Evolutionary conservation across 2,329 filamentous ascomycete species (phyloP).

Genomic region (Malbranchea cinnamomea): DNA sequence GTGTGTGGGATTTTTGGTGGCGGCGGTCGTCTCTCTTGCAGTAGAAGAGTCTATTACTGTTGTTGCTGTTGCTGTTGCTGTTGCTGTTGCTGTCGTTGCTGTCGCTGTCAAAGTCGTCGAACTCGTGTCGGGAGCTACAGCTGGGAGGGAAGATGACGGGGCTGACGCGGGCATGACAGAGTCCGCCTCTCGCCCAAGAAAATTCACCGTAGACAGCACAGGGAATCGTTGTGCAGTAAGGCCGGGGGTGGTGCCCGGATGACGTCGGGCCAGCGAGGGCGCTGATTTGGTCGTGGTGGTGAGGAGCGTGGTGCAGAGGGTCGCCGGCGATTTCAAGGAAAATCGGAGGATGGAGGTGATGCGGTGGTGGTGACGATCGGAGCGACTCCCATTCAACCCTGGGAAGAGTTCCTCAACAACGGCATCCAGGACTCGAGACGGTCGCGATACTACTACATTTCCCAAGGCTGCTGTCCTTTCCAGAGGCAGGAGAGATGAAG

Average conservation of each 20-base stretch:
- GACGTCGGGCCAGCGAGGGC: background rate
- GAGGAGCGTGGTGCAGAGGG: too few species aligned
- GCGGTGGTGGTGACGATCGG: constrained; percentile 1
- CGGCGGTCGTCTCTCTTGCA: background rate
- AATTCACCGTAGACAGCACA: background rate
- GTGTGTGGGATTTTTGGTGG: constrained; percentile 8
- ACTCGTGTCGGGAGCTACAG: constrained; percentile 2
- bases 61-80: constrained; percentile 5
- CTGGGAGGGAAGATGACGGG: constrained; percentile 2
- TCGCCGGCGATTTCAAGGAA: constrained; percentile 2
- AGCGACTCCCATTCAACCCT: too few species aligned
- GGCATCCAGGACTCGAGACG: constrained; percentile 9
- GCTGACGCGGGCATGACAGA: constrained; percentile 1
- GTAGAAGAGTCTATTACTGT: constrained; percentile 10
- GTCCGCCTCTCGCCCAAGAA: constrained; percentile 1
- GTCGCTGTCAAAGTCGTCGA: background rate
- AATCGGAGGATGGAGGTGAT: constrained; percentile 6
- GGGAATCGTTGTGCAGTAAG: too few species aligned
- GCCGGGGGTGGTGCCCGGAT: background rate
- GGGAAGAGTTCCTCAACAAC: constrained; percentile 10
- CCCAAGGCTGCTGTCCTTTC: too few species aligned
- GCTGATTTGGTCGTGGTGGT: background rate
- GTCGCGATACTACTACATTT: too few species aligned
- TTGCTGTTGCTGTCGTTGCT: constrained; percentile 2
- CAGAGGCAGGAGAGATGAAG: too few species aligned